Conservation (phyloP, 805 yeast genomes). For the Metschnikowia lunata region DNA sequence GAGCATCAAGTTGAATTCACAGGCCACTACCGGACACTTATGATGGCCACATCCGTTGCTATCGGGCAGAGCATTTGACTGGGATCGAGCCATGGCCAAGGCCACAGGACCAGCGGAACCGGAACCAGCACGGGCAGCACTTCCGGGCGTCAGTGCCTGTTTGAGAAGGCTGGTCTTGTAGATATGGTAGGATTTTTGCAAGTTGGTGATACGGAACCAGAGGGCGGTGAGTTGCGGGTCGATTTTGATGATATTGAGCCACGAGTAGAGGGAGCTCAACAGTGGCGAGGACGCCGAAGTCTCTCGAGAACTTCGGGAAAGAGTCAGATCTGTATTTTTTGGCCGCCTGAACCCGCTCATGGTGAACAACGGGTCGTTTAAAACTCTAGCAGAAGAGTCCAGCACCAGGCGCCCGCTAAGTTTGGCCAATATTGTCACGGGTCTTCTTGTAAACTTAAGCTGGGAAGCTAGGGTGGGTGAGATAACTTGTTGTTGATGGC, state of each 20-base stretch:
- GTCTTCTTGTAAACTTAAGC: background rate
- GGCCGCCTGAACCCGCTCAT: conserved; percentile 8
- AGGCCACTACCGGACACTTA: conserved; percentile 39
- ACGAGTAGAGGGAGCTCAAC: conserved; percentile 27
- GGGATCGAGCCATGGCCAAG: background rate
- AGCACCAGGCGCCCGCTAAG: conserved; percentile 15
- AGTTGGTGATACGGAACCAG: conserved; percentile 38
- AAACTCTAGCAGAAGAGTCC: conserved; percentile 12
- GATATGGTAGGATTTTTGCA: conserved; percentile 37
- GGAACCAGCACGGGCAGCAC: too few relatives aligned
- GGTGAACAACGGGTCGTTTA: conserved; percentile 16
- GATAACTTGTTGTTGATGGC: too few relatives aligned
- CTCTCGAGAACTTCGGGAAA: background rate
- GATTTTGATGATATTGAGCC: conserved; percentile 36
- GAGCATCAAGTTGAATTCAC: conserved; percentile 35
- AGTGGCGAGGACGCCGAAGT: conserved; percentile 1
- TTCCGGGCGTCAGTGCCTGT: background rate
- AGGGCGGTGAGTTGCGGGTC: conserved; percentile 39
- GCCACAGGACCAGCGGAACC: background rate
- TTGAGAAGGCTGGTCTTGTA: conserved; percentile 27
- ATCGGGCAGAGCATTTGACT: conserved; percentile 6
- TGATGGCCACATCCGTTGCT: conserved; percentile 14
- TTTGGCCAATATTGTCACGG: conserved; percentile 21
- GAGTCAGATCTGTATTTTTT: background rate
- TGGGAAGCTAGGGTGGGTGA: background rate